These are phyloP conservation scores for Yamadazyma triangularis DNA, from an alignment of 1,139 yeast species.

Conservation along the genomic window DNA sequence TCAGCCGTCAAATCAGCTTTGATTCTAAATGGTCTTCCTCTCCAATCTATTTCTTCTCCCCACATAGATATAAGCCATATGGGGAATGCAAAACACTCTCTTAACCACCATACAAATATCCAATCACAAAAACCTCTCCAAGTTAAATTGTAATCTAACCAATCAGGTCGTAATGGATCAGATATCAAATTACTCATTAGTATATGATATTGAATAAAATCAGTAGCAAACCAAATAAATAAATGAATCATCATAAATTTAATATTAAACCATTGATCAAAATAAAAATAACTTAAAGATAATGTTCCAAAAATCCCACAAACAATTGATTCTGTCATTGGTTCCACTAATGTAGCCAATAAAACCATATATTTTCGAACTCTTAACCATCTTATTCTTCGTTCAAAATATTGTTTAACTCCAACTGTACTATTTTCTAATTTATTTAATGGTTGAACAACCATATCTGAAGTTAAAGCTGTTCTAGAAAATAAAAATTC, in stretches of 20 bases:
- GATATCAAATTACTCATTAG: conserved; percentile 29
- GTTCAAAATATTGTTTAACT: conserved; percentile 51
- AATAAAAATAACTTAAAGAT: conserved; percentile 49
- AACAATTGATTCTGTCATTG: conserved; percentile 75
- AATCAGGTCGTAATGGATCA: conserved; percentile 18
- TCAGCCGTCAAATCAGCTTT: conserved; percentile 75
- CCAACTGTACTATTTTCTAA: conserved; percentile 35
- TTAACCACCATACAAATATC: conserved; percentile 51
- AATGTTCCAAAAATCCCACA: conserved; percentile 66
- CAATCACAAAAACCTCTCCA: conserved; percentile 18
- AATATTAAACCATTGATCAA: conserved; percentile 26
- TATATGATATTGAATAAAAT: conserved; percentile 53
- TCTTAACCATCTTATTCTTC: conserved; percentile 82
- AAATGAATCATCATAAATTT: conserved; percentile 50
- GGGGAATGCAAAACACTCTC: conserved; percentile 78
- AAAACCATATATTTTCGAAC: conserved; percentile 89
- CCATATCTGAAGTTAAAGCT: conserved; percentile 74
- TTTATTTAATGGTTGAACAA: conserved; percentile 64
- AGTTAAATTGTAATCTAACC: conserved; percentile 18
- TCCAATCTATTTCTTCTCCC: conserved; percentile 79
- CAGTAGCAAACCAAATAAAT: conserved; percentile 58
- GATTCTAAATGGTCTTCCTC: conserved; percentile 73
- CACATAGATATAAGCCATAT: conserved; percentile 79
- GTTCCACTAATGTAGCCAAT: conserved; percentile 80
- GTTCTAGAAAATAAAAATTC: conserved; percentile 64